phyloP scores from a whole-genome alignment of 495 filamentous ascomycete species.

The Neurospora tetrasperma region DNA sequence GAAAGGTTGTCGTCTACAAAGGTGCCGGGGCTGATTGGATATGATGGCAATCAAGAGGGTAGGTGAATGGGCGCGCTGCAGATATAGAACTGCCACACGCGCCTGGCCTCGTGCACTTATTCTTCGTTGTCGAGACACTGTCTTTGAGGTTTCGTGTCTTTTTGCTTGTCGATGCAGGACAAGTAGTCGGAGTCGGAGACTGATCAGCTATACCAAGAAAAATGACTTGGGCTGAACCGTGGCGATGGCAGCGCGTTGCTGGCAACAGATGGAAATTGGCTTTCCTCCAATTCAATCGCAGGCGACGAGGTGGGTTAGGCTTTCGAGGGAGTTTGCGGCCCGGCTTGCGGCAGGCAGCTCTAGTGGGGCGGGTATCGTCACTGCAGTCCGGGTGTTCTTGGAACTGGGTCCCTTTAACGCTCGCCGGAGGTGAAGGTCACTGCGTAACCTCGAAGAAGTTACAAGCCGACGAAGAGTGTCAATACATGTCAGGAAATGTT shows the following conservation, averaged over 20 bases:
- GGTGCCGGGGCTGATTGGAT: background rate
- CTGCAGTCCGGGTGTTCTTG: background rate
- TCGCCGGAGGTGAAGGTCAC: background rate
- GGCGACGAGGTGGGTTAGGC: background rate
- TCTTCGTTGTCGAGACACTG: background rate
- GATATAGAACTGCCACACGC: background rate
- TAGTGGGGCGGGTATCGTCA: background rate
- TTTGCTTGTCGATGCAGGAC: background rate
- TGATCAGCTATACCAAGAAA: background rate
- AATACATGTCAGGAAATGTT: background rate
- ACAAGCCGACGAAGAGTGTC: background rate
- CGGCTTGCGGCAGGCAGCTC: background rate
- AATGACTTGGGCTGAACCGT: background rate
- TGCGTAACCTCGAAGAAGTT: background rate
- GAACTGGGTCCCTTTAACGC: background rate
- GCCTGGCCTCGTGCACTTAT: background rate
- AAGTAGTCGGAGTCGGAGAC: background rate
- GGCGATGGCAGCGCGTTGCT: background rate
- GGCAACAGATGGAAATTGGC: background rate
- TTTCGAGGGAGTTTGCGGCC: background rate
- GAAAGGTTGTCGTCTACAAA: background rate
- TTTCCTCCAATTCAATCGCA: background rate
- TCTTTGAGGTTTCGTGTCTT: background rate
- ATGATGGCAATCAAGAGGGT: background rate
- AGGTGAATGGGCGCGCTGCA: background rate